Conservation (phyloP, 345 rosid species). For the Linum trigynum region DNA sequence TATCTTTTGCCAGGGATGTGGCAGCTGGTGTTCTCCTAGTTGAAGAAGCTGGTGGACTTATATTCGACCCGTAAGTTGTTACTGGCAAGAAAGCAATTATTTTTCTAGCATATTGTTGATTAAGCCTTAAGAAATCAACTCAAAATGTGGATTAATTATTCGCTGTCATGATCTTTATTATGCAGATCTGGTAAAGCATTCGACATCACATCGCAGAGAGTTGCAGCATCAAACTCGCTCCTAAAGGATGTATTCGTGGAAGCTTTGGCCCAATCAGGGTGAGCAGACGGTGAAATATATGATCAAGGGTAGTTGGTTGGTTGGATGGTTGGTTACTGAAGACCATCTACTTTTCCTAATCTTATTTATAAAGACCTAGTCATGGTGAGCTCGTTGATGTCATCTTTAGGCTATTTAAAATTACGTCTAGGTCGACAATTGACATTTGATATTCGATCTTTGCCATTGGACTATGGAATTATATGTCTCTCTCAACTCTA, state of each 20-base stretch:
- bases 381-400: neutral
- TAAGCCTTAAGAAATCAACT: neutral
- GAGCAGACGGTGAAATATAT: slow-evolving; percentile 10
- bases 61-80: slow-evolving; percentile 81
- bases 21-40: slow-evolving; percentile 84
- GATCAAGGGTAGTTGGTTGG: neutral
- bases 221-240: slow-evolving; percentile 75
- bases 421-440: too few species aligned
- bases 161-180: neutral
- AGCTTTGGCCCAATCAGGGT: slow-evolving; percentile 41
- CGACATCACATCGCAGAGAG: slow-evolving; percentile 66
- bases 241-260: slow-evolving; percentile 67
- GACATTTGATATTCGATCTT: too few species aligned
- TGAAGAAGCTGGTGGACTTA: slow-evolving; percentile 84
- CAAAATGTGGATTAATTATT: neutral
- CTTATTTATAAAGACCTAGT: slow-evolving; percentile 3
- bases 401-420: neutral
- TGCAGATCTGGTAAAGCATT: slow-evolving; percentile 81
- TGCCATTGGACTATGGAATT: too few species aligned
- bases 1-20: slow-evolving; percentile 58
- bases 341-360: neutral
- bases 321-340: neutral
- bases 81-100: neutral
- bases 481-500: too few species aligned
- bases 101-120: neutral